Base-by-base conservation (phyloP, 2,329 filamentous ascomycete species). In the Microdochium bolleyi region DNA sequence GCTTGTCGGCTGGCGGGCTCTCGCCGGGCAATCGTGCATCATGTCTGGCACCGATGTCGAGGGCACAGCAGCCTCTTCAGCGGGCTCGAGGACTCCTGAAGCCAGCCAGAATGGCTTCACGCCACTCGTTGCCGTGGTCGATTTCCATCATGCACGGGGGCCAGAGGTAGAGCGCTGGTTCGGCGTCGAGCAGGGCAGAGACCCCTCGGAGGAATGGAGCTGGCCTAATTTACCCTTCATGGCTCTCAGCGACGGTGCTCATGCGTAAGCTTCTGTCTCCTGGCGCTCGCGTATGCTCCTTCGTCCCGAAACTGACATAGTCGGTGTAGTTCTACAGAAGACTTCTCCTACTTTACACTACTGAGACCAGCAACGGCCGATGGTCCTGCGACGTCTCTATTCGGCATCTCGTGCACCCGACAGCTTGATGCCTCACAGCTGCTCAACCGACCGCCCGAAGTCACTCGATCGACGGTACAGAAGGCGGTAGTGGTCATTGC, bases 281-380 rank as follows among this genome's bases (percentile, higher is more conserved):
- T 32, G 24, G 8, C 7, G 49, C 19, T 46, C 41, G 25, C 22
- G n/a, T 24, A n/a, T 13, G 32, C 24, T 24, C 51, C 10, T 51
- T n/a, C n/a, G n/a, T n/a, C n/a, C n/a, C n/a, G 41, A 7, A 4
- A 24, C 49, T 51, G 53, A 37, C 27, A 22, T 10, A 19, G 14
- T 50, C 25, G 25, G 30, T 38, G 46, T 63, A 94, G 89, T 53
- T 85, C 89, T 22, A 87, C 87, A 54, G 94, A 99, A 72, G 94
- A 97, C 72, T 99, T 97, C 75, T 96, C 92, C 51, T 99, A 99
- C 74, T 99, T 99, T 69, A 97, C 92, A 9, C 83, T 99, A 51
- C 79, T 90, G 54, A 82, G 83, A 27, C 83, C 85, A 49, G 78
- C 77, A 52, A 77, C 71, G 57, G 71, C 70, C 51, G 62, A 68